Evolutionary conservation across 169 alveolate genomes (phyloP), one percentile per base, ranked within the genome.

Genomic region (Babesia gibsoni): DNA sequence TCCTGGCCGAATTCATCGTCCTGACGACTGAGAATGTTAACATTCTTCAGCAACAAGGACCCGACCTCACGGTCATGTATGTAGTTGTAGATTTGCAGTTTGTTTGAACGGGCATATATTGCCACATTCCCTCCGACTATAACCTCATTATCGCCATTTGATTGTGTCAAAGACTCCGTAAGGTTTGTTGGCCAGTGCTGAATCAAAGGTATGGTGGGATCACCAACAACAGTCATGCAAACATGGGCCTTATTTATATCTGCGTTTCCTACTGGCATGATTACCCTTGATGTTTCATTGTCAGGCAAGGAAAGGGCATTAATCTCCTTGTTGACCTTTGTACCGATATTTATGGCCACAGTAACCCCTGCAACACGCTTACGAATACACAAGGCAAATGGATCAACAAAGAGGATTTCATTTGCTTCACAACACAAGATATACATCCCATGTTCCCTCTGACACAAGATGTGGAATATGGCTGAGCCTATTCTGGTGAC

Each of bases 1-100:
- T 75, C 61, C 49, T 65, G 63, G 22, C 84, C 84, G 14, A 61
- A 61, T n/a, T 67, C 82, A 25, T 78, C 75, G 46, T 78, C 81
- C 52, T 78, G 87, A 0, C 87, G 52, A 20, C 73, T 64, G 33
- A 78, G 33, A 33, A 53, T 56, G 25, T 67, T 78, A 1, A 57
- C 87, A 41, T 52, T 78, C 36, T 65, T 78, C 22, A 78, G 66
- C 33, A 30, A 9, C 14, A 68, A 29, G 29, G 75, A 54, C 58
- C 54, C 58, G 1, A 45, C 49, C 45, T 75, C 80, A 22, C 72
- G 33, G 46, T 75, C 84, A 8, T 66, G 56, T 9, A 52, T 23
- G 56, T 75, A 75, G 52, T 75, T 65, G 64, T 65, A 75, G 9
- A 49, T 52, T 41, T 75, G 84, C 37, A 75, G 41, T 67, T 70